Evolutionary conservation across 2,329 filamentous ascomycete species (phyloP), one percentile per base, ranked within the genome.

Genomic region (Fusarium pilosicola): DNA sequence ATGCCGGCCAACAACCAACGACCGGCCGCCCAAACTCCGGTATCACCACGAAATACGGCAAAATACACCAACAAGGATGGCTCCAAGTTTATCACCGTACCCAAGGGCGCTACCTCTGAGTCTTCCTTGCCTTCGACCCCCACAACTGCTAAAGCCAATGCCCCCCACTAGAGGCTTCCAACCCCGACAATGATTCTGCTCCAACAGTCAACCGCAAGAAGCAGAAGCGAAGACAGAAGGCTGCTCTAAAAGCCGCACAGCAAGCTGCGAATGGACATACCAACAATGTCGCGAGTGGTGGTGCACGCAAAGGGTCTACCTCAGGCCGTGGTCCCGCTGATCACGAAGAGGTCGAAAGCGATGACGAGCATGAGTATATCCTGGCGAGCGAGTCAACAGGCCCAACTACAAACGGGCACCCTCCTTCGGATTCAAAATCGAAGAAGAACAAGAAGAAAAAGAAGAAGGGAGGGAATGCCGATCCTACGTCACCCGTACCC

Each of bases 171-270:
- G 71, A 75, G 72, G 45, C 75, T 58, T 56, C 64, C 32, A 46
- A 66, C 69, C 66, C 68, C 66, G 76, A 70, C 68, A 79, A 83
- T 69, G 71, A 69, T 55, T 77, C 82, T 52, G 84, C 86, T 49
- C 86, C 85, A 49, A 79, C 86, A 14, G 92, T 95, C 58, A 98
- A 97, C 84, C 91, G 94, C 80, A 98, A 98, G 87, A 98, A 98
- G 86, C 93, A 96, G 83, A 98, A 97, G 87, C 91, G 95, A 76
- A 90, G 95, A 75, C 92, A 94, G 80, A 98, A 98, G 83, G 93
- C 93, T 39, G 93, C 94, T 38, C 92, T 92, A 69, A 90, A 92
- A 79, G 89, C 89, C 36, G 90, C 86, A 46, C 81, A 83, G 62
- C 76, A 80, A 32, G 77, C 77, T 30, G 76, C 79, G 38, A 86